phyloP scores from a whole-genome alignment of 2,329 filamentous ascomycete species.

The Parasarocladium wereldwijsianum region DNA sequence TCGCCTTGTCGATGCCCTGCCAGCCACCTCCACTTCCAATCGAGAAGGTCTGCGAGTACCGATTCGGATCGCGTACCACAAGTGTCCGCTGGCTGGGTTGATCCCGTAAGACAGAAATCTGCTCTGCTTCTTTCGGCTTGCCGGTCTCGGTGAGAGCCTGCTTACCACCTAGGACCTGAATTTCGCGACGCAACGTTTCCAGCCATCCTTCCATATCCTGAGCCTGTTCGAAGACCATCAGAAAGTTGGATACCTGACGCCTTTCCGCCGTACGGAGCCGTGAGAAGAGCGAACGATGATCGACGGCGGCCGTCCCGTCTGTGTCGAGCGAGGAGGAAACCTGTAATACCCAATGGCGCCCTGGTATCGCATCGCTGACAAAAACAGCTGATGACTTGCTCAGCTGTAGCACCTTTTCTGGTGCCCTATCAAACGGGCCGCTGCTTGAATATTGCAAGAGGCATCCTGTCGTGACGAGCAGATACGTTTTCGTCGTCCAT shows the following conservation, averaged over 20 bases:
- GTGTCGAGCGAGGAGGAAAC: constrained; percentile 52
- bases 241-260: constrained; percentile 38
- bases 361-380: constrained; percentile 65
- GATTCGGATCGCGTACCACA: constrained; percentile 31
- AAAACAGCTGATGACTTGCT: constrained; percentile 66
- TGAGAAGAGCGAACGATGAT: constrained; percentile 45
- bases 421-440: constrained; percentile 54
- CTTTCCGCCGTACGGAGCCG: constrained; percentile 33
- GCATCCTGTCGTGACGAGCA: constrained; percentile 56
- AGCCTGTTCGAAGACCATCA: constrained; percentile 59
- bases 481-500: constrained; percentile 58
- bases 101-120: constrained; percentile 15
- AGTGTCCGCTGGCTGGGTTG: constrained; percentile 30
- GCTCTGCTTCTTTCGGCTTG: constrained; percentile 27
- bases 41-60: constrained; percentile 21
- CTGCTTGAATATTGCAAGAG: constrained; percentile 61
- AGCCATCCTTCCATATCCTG: constrained; percentile 70
- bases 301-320: constrained; percentile 29
- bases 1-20: constrained; percentile 7
- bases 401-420: constrained; percentile 60
- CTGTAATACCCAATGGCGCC: constrained; percentile 67
- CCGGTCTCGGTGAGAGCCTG: constrained; percentile 47
- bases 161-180: constrained; percentile 55
- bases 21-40: constrained; percentile 12
- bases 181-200: constrained; percentile 49